Evolutionary conservation across 495 filamentous ascomycete species (phyloP), one percentile per base, ranked within the genome.

Genomic region (Aspergillus nanangensis): DNA sequence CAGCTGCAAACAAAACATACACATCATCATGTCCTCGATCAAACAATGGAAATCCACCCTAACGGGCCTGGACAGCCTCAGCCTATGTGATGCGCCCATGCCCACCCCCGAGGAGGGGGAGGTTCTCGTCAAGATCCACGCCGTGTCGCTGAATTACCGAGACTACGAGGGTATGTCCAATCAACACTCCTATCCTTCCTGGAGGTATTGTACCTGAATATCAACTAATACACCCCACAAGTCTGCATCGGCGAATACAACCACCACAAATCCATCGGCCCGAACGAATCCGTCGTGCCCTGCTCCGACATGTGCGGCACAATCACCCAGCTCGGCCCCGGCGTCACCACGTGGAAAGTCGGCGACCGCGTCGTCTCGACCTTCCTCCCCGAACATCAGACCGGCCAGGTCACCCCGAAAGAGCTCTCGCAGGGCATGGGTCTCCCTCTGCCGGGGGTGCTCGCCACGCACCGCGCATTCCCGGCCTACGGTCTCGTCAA

Each of bases 251-350:
- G 78, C 44, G 63, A 78, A 41, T 82, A 81, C 58, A 76, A 58
- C 46, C 76, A 84, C 56, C 71, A 80, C 56, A 67, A 67, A 32
- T 58, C 62, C 20, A 59, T 67, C 42, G 54, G 62, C 9, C 52
- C 69, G 24, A 36, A 47, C 11, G 41, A 33, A 14, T 52, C 63
- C 8, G 71, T 90, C 17, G 79, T 91, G 4, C 78, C 86, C 3
- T 79, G 65, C 41, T 90, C 86, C 2, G 88, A 92, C 56, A 88
- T 86, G 60, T 81, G 87, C 19, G 88, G 88, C 21, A 77, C 77
- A 24, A 75, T 95, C 40, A 64, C 82, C 10, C 73, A 76, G 13
- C 71, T 85, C 18, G 88, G 88, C 21, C 54, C 74, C 7, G 74
- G 72, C 24, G 87, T 92, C 8, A 75, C 69, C 0, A 70, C 72